Evolutionary conservation across 1,139 yeast genomes (phyloP).

Genomic region (Sugiyamaella castrensis): DNA sequence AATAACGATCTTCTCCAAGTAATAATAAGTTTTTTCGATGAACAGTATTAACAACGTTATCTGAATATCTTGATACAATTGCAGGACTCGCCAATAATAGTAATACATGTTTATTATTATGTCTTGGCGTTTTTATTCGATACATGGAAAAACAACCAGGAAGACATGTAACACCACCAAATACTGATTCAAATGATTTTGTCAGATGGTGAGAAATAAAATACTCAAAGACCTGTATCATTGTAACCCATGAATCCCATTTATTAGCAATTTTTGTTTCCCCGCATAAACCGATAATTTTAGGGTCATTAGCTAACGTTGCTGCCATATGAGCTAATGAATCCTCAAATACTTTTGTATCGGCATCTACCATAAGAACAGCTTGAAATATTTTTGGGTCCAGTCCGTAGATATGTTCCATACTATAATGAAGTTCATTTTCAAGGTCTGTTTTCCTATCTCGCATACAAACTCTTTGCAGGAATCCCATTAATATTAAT

Average conservation of each 20-base stretch:
- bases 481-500: constrained; percentile 36
- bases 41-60: constrained; percentile 35
- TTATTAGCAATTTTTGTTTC: constrained; percentile 38
- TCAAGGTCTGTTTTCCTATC: constrained; percentile 38
- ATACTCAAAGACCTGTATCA: constrained; percentile 41
- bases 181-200: constrained; percentile 39
- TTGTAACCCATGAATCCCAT: constrained; percentile 37
- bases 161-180: constrained; percentile 40
- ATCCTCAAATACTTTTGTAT: constrained; percentile 36
- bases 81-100: constrained; percentile 47
- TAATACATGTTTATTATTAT: constrained; percentile 51
- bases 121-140: constrained; percentile 52
- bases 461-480: constrained; percentile 39
- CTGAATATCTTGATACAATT: constrained; percentile 36
- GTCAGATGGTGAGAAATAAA: constrained; percentile 39
- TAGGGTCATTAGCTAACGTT: constrained; percentile 33
- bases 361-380: constrained; percentile 40
- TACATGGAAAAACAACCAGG: constrained; percentile 42
- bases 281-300: constrained; percentile 39
- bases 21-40: constrained; percentile 37
- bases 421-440: constrained; percentile 35
- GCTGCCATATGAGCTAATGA: constrained; percentile 35
- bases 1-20: constrained; percentile 39
- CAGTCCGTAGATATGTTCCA: constrained; percentile 33
- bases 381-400: constrained; percentile 36